Evolutionary conservation across 331 rosid genomes (phyloP).

Genomic region (Malus hybrid): DNA sequence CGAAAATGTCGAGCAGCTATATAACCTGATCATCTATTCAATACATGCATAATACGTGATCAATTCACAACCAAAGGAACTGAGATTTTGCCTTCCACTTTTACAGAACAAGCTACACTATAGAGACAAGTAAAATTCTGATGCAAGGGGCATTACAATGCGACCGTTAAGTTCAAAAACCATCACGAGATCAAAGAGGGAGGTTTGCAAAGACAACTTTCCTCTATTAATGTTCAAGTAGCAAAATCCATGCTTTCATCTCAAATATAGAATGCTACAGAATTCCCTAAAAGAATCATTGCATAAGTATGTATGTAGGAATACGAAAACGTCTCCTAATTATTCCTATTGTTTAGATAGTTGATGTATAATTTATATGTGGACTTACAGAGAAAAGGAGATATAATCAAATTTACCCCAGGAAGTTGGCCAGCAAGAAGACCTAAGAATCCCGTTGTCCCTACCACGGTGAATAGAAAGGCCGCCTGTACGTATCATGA

Average conservation of each 20-base stretch:
- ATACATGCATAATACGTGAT: not conserved
- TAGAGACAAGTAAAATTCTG: not conserved
- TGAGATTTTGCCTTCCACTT: not conserved
- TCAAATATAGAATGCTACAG: not conserved
- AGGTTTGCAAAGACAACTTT: not conserved
- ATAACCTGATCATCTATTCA: not conserved
- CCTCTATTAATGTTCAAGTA: not conserved
- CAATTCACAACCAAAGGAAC: not conserved
- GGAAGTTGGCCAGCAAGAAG: conserved; percentile 92
- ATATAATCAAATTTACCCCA: conserved; percentile 59
- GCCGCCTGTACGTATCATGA: conserved; percentile 61
- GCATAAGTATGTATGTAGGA: not conserved
- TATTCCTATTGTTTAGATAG: not conserved
- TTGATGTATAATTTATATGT: conserved; percentile 1
- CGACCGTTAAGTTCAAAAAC: too few species aligned
- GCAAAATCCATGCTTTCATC: not conserved
- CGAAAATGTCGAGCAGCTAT: not conserved
- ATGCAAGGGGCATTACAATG: not conserved
- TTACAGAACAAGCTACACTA: not conserved
- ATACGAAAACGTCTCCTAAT: not conserved
- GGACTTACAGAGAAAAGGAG: conserved; percentile 17
- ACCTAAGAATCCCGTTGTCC: conserved; percentile 77
- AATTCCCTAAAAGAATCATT: not conserved
- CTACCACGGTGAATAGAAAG: conserved; percentile 93
- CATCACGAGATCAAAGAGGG: not conserved